Conservation (phyloP, 805 yeast genomes). For the Candida alai region DNA sequence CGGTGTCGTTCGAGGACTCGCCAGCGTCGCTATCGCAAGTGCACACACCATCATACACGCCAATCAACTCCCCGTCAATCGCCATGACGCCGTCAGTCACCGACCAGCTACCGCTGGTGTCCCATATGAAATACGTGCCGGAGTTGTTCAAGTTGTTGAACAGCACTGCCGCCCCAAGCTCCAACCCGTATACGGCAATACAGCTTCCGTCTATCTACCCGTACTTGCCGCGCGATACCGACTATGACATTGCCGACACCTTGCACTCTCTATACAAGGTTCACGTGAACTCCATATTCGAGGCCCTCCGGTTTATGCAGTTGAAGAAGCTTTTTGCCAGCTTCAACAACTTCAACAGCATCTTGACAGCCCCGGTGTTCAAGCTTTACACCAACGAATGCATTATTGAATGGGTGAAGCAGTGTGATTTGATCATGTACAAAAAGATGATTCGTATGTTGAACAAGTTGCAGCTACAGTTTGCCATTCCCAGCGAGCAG, state of each 20-base stretch:
- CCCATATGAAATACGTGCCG: constrained; percentile 28
- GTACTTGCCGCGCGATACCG: constrained; percentile 43
- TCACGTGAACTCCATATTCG: constrained; percentile 62
- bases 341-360: constrained; percentile 47
- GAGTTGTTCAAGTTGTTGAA: constrained; percentile 20
- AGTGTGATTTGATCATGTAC: constrained; percentile 66
- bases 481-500: constrained; percentile 52
- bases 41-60: constrained; percentile 14
- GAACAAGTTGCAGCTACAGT: constrained; percentile 55
- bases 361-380: constrained; percentile 60
- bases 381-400: constrained; percentile 50
- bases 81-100: constrained; percentile 5
- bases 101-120: constrained; percentile 13
- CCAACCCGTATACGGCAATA: constrained; percentile 16
- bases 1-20: constrained; percentile 12
- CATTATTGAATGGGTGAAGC: constrained; percentile 57
- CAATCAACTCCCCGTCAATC: constrained; percentile 11
- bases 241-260: constrained; percentile 57
- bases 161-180: constrained; percentile 9
- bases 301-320: constrained; percentile 64
- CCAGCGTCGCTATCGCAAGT: constrained; percentile 9
- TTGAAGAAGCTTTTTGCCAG: constrained; percentile 55
- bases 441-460: constrained; percentile 51
- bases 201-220: constrained; percentile 38
- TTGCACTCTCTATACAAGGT: constrained; percentile 58